Conservation (phyloP, 768 basidiomycete species). For the Suillus sp. region DNA sequence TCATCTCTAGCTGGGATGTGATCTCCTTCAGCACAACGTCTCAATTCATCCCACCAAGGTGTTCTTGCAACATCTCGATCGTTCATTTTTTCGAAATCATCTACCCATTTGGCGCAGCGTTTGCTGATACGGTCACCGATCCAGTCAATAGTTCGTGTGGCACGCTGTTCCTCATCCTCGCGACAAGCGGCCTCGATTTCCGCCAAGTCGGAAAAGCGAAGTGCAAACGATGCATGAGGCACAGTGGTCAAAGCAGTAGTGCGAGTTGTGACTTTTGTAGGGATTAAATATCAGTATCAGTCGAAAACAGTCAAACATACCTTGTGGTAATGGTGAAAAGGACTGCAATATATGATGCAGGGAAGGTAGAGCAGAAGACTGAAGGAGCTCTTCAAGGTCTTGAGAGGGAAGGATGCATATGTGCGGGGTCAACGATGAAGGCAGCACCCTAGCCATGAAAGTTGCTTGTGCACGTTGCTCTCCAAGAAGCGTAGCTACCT, state of each 20-base stretch:
- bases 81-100: constrained; percentile 54
- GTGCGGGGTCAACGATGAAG: constrained; percentile 80
- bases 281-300: constrained; percentile 11
- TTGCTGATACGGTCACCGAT: constrained; percentile 70
- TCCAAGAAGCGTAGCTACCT: neutral
- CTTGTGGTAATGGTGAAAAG: constrained; percentile 82
- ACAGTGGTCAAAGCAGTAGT: constrained; percentile 73
- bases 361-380: constrained; percentile 61
- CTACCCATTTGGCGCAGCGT: constrained; percentile 70
- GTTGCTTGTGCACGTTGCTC: constrained; percentile 1
- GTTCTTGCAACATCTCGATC: constrained; percentile 48
- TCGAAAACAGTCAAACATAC: constrained; percentile 40
- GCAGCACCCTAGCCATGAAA: constrained; percentile 55
- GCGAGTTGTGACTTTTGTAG: constrained; percentile 69
- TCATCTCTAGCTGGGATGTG: constrained; percentile 69
- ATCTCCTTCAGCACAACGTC: constrained; percentile 76
- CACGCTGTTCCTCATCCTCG: constrained; percentile 80
- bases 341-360: constrained; percentile 78
- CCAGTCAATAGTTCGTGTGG: constrained; percentile 84
- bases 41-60: constrained; percentile 90
- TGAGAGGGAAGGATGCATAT: constrained; percentile 72
- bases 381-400: constrained; percentile 66
- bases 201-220: constrained; percentile 75
- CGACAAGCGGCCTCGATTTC: constrained; percentile 74
- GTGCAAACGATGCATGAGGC: constrained; percentile 68